Base-by-base conservation (phyloP, 208 protist species). In the Trypanosoma avium region DNA sequence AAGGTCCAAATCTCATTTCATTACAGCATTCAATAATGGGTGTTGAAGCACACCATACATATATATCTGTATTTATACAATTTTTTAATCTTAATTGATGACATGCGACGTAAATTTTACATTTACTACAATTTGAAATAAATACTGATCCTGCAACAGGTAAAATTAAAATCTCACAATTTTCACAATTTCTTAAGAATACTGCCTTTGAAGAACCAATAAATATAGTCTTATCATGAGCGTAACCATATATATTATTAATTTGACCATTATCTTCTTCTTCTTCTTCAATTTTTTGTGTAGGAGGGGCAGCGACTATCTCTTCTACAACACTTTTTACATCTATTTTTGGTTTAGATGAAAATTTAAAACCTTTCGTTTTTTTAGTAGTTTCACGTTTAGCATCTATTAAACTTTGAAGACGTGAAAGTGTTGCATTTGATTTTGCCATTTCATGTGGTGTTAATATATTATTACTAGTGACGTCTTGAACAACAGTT, bases 41-140 rank as follows among this genome's bases (percentile, higher is more conserved):
- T 21, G 70, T 89, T 43, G 86, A 91, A 15, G 83, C 62, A 47
- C 84, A 90, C 75, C 84, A 93, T 17, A 85, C 90, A 67, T 92
- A 96, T 22, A 96, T 67, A 40, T 87, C 67, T 22, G 87, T 57
- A 55, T 77, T 36, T 30, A 57, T 61, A 74, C 86, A 93, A 67
- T 81, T 67, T 56, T 93, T 93, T 40, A 96, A 59, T 40, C 90
- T 81, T 19, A 96, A 81, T 70, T 96, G 90, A 58, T 93, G 86
- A 46, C 86, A 96, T 12, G 82, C 77, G 0, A 92, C 75, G 75
- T 93, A 96, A 17, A 93, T 46, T 22, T 60, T 73, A 70, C 90
- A 93, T 46, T 77, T 42, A 4, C 5, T 56, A 70, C 82, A 93
- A 58, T 84, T 72, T 10, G 78, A 81, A 27, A 96, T 65, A 53